Evolutionary conservation across 805 yeast genomes (phyloP), one percentile per base, ranked within the genome.

Genomic region (Metschnikowia gruessii): DNA sequence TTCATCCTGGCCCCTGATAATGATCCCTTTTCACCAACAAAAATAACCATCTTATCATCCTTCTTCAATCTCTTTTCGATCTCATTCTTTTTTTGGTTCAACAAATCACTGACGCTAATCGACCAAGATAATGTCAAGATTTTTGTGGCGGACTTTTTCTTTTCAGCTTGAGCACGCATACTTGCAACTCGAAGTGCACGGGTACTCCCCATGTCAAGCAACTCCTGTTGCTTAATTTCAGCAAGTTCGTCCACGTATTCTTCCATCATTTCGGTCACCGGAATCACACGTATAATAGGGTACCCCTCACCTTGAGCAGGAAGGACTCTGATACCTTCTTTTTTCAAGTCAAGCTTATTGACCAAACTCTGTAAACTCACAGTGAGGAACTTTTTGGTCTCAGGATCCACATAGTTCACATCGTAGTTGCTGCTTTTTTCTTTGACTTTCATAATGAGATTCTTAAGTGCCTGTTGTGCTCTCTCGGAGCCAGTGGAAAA

Each of bases 111-210:
- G 29, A 65, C 60, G n/a, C 75, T 73, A 17, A 81, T 81, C 39
- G 75, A 73, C 85, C 85, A 81, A 10, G 81, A 72, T 3, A 81
- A 59, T 36, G 74, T 73, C 29, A 81, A 62, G 28, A 72, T 63
- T 52, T 81, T 81, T n/a, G 70, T 50, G 28, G 70, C 69, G 0
- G 69, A 61, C 45, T 66, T 68, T 52, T 69, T 72, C 59, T 60
- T 62, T 39, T 68, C 72, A 1, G 64, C 63, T 37, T 59, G 63
- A 17, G 61, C 59, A 28, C 69, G 54, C 45, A 54, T 65, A 16
- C 54, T 55, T 13, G 61, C 52, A 0, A 63, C 66, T 35, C 55
- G 61, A 41, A 53, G 55, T 6, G 71, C 70, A 10, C 64, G 59
- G 1, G 51, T 44, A 37, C 72, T 68, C 0, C 76, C 76, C 49